A percentile compares a stretch with the other conserved stretches of the same genome.
These are phyloP conservation scores for Aspergillus aculeatinus DNA, from an alignment of 2,329 filamentous ascomycete species.

Conservation along the genomic window DNA sequence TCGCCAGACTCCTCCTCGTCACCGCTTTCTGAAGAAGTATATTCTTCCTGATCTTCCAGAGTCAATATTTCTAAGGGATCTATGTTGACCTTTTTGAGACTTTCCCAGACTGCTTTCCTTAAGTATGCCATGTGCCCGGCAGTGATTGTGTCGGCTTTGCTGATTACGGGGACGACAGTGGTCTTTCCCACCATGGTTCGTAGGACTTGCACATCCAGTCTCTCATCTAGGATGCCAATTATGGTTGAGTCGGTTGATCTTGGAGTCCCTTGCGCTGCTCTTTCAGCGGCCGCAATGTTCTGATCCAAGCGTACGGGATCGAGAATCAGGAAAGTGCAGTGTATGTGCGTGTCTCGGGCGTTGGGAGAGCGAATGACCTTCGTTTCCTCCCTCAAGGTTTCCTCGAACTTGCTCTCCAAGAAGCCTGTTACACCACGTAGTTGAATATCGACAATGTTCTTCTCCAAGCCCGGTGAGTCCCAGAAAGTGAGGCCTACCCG, in stretches of 20 bases:
- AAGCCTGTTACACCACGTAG: constrained; percentile 88
- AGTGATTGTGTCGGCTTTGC: constrained; percentile 97
- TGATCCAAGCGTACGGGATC: constrained; percentile 83
- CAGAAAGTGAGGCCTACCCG: constrained; percentile 89
- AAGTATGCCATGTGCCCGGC: constrained; percentile 88
- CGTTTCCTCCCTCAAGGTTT: constrained; percentile 96
- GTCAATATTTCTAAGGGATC: constrained; percentile 86
- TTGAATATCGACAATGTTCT: constrained; percentile 91
- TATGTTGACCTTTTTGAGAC: constrained; percentile 78
- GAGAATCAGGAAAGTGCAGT: constrained; percentile 88
- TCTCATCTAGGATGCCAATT: constrained; percentile 75
- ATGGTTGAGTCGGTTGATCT: constrained; percentile 45
- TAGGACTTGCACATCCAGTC: constrained; percentile 86
- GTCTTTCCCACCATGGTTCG: constrained; percentile 88
- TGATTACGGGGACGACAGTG: constrained; percentile 90
- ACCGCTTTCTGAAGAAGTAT: constrained; percentile 51
- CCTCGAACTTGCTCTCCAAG: constrained; percentile 96
- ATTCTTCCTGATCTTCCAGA: constrained; percentile 71
- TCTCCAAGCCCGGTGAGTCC: constrained; percentile 95
- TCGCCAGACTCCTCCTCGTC: constrained; percentile 40
- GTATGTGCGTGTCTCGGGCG: constrained; percentile 93
- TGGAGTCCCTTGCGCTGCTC: constrained; percentile 54
- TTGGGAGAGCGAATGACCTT: constrained; percentile 93
- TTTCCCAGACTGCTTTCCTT: constrained; percentile 87
- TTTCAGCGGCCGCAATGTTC: constrained; percentile 70